Conservation (phyloP, 1,284 basidiomycete species). For the Cryptococcus sp. region DNA sequence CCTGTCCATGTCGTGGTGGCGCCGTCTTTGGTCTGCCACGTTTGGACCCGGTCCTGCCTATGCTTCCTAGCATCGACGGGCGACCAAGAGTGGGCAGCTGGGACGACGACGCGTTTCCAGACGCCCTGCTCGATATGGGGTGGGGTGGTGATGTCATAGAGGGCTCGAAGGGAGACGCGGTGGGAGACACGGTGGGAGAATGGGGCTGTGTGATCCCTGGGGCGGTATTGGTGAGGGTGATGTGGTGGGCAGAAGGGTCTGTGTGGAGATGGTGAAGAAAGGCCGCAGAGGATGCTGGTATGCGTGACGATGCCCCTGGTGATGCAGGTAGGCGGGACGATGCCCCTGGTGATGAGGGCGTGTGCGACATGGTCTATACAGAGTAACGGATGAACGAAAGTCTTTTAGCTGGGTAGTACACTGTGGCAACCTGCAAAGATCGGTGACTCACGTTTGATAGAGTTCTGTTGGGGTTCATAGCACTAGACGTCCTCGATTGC, state of each 20-base stretch:
- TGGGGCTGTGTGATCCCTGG: too few relatives aligned
- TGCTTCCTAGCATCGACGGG: slow-evolving; percentile 1
- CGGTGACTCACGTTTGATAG: too few relatives aligned
- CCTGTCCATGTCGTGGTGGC: slow-evolving; percentile 2
- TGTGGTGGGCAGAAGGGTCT: slow-evolving; percentile 44
- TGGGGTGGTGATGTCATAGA: neutral
- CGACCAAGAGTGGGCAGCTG: neutral
- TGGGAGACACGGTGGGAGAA: slow-evolving; percentile 5
- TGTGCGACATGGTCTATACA: neutral
- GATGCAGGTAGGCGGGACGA: neutral
- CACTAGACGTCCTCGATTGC: too few relatives aligned
- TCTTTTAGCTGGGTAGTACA: neutral
- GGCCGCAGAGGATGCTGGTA: slow-evolving; percentile 28
- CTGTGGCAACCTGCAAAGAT: too few relatives aligned
- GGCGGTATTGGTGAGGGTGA: slow-evolving; percentile 27
- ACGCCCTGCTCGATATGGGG: neutral
- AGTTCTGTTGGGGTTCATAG: too few relatives aligned
- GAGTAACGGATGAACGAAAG: neutral
- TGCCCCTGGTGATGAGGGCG: neutral
- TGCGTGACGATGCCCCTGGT: neutral
- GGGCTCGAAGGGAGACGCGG: neutral
- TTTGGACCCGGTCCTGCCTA: slow-evolving; percentile 8
- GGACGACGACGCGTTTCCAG: too few relatives aligned
- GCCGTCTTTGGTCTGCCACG: slow-evolving; percentile 30
- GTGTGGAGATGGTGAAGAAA: slow-evolving; percentile 47